phyloP scores from a whole-genome alignment of 768 basidiomycete species.

The Lentinula lateritia region DNA sequence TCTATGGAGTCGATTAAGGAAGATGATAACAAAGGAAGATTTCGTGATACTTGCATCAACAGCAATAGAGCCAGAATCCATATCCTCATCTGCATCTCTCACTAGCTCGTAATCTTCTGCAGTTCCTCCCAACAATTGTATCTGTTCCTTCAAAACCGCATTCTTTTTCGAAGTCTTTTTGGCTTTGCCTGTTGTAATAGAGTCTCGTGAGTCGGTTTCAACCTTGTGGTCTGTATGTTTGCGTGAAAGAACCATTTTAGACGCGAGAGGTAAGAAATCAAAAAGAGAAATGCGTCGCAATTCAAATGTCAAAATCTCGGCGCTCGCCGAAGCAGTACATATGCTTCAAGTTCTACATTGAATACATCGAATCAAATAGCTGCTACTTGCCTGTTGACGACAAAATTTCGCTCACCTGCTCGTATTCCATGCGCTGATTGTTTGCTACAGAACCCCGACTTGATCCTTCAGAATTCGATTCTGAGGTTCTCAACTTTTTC shows the following conservation, averaged over 20 bases:
- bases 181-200: slow-evolving; percentile 10
- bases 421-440: background rate
- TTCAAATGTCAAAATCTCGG: background rate
- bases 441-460: background rate
- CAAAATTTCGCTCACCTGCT: background rate
- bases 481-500: background rate
- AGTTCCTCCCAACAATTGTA: slow-evolving; percentile 41
- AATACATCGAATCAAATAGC: background rate
- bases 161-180: slow-evolving; percentile 10
- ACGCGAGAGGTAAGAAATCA: background rate
- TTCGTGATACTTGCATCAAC: slow-evolving; percentile 22
- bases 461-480: background rate
- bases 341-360: background rate
- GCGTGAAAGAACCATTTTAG: slow-evolving; percentile 13
- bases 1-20: slow-evolving; percentile 19
- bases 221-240: slow-evolving; percentile 10
- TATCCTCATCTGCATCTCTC: slow-evolving; percentile 30
- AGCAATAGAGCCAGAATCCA: slow-evolving; percentile 20
- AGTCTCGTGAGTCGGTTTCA: background rate
- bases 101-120: slow-evolving; percentile 42
- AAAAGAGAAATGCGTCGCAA: background rate
- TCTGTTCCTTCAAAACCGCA: slow-evolving; percentile 22
- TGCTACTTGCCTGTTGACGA: background rate
- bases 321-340: background rate
- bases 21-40: background rate